These are phyloP conservation scores for Stevia rebaudiana DNA, from an alignment of 140 eudicot species.

Conservation along the genomic window DNA sequence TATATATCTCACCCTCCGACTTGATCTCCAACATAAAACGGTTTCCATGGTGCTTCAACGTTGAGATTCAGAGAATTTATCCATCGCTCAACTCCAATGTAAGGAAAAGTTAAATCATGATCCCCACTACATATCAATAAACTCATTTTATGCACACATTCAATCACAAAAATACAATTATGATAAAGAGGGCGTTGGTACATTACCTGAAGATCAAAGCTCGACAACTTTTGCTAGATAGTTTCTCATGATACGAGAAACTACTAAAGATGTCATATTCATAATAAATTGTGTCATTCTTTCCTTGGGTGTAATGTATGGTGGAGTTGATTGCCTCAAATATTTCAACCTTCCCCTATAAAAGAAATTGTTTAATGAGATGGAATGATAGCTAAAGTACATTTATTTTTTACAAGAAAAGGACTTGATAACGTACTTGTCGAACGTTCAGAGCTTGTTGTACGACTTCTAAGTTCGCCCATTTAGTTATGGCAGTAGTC, in stretches of 20 bases:
- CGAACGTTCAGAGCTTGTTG: conserved; percentile 21
- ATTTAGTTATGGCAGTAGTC: neutral
- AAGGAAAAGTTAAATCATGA: conserved; percentile 15
- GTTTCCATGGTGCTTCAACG: too few relatives aligned
- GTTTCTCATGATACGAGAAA: conserved; percentile 12
- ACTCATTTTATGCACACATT: neutral
- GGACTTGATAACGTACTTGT: neutral
- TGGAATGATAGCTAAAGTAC: neutral
- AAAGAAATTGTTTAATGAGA: neutral
- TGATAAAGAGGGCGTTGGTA: too few relatives aligned
- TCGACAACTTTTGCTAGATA: conserved; percentile 2
- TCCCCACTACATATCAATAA: neutral
- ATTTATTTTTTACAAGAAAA: neutral
- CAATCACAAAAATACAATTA: too few relatives aligned
- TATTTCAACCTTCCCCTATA: conserved; percentile 6
- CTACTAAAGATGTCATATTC: conserved; percentile 14
- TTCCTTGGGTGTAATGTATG: conserved; percentile 1
- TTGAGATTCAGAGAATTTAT: neutral
- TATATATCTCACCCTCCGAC: conserved; percentile 23
- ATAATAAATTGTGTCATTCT: conserved; percentile 12
- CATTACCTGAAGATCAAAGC: conserved; percentile 9
- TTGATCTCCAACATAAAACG: conserved; percentile 9
- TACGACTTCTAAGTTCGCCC: conserved; percentile 5
- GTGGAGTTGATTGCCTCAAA: neutral
- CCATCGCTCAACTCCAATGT: conserved; percentile 6